Conservation (phyloP, 2,329 filamentous ascomycete species). For the Alternaria arbusti region DNA sequence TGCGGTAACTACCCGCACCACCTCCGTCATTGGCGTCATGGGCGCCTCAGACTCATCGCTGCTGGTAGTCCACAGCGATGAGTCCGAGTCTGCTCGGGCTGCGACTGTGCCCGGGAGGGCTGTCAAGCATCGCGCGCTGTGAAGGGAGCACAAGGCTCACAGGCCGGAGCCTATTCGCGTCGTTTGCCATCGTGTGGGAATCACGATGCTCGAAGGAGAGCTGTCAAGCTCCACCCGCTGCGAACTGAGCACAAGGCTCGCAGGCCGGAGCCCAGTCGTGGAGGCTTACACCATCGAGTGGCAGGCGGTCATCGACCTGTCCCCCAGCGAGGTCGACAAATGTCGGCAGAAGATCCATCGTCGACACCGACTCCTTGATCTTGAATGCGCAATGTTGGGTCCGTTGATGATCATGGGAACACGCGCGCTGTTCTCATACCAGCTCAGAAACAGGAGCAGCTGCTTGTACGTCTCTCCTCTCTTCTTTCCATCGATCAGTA, state of each 20-base stretch:
- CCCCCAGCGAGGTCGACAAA: too few species aligned
- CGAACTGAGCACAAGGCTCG: neutral
- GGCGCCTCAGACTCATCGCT: conserved; percentile 50
- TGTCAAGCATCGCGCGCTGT: neutral
- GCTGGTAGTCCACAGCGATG: conserved; percentile 46
- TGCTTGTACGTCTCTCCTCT: neutral
- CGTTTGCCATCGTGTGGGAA: too few species aligned
- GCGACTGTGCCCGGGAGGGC: conserved; percentile 11
- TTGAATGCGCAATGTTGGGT: conserved; percentile 74
- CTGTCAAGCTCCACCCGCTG: neutral
- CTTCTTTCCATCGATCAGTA: neutral
- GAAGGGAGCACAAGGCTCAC: neutral
- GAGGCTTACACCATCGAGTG: too few species aligned
- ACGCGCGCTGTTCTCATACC: conserved; percentile 89
- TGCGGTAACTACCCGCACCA: neutral
- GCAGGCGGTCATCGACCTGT: too few species aligned
- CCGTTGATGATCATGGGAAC: conserved; percentile 87
- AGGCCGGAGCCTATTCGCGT: conserved; percentile 6
- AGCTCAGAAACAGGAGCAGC: conserved; percentile 67
- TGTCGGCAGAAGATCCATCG: too few species aligned
- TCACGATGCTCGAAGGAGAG: neutral
- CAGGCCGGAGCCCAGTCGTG: too few species aligned
- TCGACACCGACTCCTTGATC: conserved; percentile 75
- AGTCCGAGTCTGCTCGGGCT: conserved; percentile 31
- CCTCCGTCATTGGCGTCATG: neutral